phyloP scores from a whole-genome alignment of 2,329 filamentous ascomycete species.

The Hymenoscyphus linearis region DNA sequence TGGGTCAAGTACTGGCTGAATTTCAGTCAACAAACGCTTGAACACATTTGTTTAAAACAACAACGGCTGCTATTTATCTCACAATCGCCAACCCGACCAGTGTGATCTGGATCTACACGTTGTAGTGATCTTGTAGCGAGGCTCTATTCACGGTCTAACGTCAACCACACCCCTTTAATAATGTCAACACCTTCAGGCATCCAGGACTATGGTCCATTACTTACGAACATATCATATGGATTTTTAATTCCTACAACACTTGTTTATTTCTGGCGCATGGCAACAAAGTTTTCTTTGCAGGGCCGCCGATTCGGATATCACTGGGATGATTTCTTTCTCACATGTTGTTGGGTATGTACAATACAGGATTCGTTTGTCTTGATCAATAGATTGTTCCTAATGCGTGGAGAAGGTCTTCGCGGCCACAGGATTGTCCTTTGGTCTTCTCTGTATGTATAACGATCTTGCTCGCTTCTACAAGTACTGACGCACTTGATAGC shows the following conservation, averaged over 20 bases:
- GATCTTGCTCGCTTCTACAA: neutral
- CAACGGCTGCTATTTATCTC: neutral
- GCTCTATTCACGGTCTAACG: neutral
- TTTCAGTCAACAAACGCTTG: neutral
- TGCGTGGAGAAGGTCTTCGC: slow-evolving; percentile 1
- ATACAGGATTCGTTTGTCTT: neutral
- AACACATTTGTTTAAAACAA: neutral
- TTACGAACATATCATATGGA: neutral
- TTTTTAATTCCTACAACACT: slow-evolving; percentile 1
- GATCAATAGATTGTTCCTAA: neutral
- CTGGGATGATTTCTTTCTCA: slow-evolving; percentile 2
- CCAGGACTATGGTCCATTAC: neutral
- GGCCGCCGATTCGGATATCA: neutral
- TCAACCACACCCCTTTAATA: neutral
- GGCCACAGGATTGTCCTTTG: neutral
- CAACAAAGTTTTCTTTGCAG: neutral
- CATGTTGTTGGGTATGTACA: neutral
- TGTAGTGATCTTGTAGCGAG: neutral
- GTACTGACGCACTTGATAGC: neutral
- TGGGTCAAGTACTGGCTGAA: neutral
- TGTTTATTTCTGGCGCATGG: neutral
- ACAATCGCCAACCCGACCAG: neutral
- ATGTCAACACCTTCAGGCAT: neutral
- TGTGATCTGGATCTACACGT: neutral
- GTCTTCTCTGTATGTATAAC: neutral